Percentiles rank a stretch among this genome's conserved stretches.
These are phyloP conservation scores for Zangia roseola DNA, from an alignment of 768 basidiomycete genomes.

Conservation along the genomic window DNA sequence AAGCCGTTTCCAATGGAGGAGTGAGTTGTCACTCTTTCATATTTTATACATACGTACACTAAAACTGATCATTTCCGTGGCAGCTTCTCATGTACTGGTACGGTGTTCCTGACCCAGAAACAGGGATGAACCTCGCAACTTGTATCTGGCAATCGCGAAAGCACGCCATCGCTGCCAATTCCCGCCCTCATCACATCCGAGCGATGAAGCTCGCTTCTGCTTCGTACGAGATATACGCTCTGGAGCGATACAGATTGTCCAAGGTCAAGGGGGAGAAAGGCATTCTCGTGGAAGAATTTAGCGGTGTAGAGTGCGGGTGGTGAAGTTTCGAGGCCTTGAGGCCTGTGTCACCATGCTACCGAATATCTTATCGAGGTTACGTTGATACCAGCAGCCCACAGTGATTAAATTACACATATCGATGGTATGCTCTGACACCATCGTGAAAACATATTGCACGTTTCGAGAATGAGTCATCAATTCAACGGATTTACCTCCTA, in stretches of 20 bases:
- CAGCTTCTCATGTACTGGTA: conserved; percentile 94
- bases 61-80: conserved; percentile 1
- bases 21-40: conserved; percentile 42
- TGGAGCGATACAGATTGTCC: conserved; percentile 72
- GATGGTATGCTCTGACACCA: too few relatives aligned
- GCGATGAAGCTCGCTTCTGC: conserved; percentile 79
- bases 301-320: conserved; percentile 69
- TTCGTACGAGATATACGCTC: conserved; percentile 75
- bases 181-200: conserved; percentile 73
- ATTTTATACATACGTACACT: background rate
- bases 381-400: too few relatives aligned
- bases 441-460: background rate
- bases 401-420: too few relatives aligned
- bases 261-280: conserved; percentile 61
- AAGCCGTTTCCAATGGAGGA: conserved; percentile 85
- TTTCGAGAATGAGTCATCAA: too few relatives aligned
- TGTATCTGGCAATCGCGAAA: conserved; percentile 93
- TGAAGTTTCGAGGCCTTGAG: conserved; percentile 32
- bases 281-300: conserved; percentile 60
- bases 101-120: conserved; percentile 71
- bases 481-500: too few relatives aligned
- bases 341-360: background rate
- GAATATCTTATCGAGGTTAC: too few relatives aligned
- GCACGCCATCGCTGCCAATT: conserved; percentile 79
- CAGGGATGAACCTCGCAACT: conserved; percentile 88